Base-by-base conservation (phyloP, 176 grass and related monocot genomes). In the Zoysia pacifica region DNA sequence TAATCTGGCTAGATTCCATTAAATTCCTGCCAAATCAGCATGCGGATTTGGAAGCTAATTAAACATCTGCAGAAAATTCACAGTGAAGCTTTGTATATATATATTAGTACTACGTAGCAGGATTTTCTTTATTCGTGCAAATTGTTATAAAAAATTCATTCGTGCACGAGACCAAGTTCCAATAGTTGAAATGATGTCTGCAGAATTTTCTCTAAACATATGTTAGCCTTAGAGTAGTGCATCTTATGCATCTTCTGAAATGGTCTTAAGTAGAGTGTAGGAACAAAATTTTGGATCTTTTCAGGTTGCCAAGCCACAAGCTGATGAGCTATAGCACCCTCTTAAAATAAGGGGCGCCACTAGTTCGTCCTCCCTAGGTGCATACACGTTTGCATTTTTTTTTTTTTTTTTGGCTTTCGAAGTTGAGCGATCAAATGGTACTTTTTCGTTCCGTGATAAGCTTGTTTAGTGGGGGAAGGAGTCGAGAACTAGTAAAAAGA, bases 261-360 rank as follows among this genome's bases (percentile, higher is more conserved):
- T 19, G 19, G 16, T 7, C 54, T 56, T 58, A 19, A 7, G n/a
- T n/a, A n/a, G 54, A 19, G 16, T 11, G 36, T 68, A 39, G 35
- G 62, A 68, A 58, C 81, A 59, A 71, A 75, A 28, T 4, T 37
- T 35, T 14, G 45, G 53, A 5, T 41, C 20, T 73, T 48, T 72
- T 56, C 75, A 85, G 59, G 42, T 6, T 38, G 61, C 48, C 55
- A 50, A 50, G 18, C 18, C 18, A 62, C 59, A 62, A 6, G 28
- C 28, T 28, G 28, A 8, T 5, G 1, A 37, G 70, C 48, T 54
- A 3, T 37, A 61, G 51, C 37, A n/a, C 16, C 11, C 44, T 43
- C 35, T 70, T 78, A 84, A 71, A 78, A 70, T 68, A 84, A 53
- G 59, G 42, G 79, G 52, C 36, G 51, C 35, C 73, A 70, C 53